Evolutionary conservation across 257 asterid species (phyloP).

Genomic region (Penstemon davidsonii): DNA sequence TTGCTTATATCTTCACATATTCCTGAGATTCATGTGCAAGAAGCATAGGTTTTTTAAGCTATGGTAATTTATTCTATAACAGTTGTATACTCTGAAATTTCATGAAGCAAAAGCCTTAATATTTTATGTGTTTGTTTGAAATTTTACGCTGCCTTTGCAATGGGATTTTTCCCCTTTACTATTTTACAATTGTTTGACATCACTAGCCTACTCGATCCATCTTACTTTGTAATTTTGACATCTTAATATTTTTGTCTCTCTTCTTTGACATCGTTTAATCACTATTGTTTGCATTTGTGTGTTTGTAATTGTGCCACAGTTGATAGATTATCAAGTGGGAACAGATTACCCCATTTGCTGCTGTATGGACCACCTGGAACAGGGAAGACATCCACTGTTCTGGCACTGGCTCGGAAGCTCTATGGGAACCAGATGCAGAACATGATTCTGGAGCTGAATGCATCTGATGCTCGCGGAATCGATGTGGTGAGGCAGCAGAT

Average conservation of each 20-base stretch:
- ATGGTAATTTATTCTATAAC: not conserved
- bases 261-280: too few relatives aligned
- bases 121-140: not conserved
- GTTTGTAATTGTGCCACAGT: conserved; percentile 46
- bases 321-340: conserved; percentile 87
- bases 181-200: not conserved
- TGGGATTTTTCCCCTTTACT: not conserved
- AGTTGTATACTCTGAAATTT: not conserved
- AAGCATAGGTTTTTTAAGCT: conserved; percentile 1
- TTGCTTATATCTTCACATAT: not conserved
- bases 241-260: too few relatives aligned
- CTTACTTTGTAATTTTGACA: too few relatives aligned
- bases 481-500: conserved; percentile 96
- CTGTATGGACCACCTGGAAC: conserved; percentile 99
- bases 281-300: not conserved
- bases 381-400: conserved; percentile 91
- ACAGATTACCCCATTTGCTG: conserved; percentile 85
- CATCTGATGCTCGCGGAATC: conserved; percentile 96
- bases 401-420: conserved; percentile 90
- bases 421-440: conserved; percentile 79
- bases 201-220: not conserved
- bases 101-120: not conserved
- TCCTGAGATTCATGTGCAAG: conserved; percentile 9
- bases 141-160: not conserved
- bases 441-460: conserved; percentile 96